Percentiles rank a stretch among this genome's conserved stretches.
These are phyloP conservation scores for Penicillium carneum DNA, from an alignment of 2,329 filamentous ascomycete species.

Conservation along the genomic window DNA sequence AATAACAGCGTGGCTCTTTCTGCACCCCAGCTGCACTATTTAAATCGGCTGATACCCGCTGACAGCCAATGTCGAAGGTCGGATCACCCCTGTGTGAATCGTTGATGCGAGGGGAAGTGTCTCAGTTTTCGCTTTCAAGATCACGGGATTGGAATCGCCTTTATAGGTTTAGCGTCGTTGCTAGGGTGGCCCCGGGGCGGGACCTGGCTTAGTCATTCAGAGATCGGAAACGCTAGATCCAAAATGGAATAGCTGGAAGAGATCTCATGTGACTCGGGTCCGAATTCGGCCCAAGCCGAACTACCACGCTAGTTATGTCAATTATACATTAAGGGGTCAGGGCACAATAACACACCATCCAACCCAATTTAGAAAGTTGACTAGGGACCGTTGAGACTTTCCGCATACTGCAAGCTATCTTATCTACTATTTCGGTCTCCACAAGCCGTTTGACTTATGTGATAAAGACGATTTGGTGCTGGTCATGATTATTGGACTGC, in stretches of 20 bases:
- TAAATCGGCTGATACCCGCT: background rate
- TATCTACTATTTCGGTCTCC: constrained; percentile 26
- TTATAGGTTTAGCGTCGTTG: constrained; percentile 33
- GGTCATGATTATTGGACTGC: constrained; percentile 17
- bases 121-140: constrained; percentile 21
- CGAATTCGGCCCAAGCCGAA: constrained; percentile 22
- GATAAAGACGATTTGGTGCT: constrained; percentile 14
- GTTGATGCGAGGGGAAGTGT: constrained; percentile 28
- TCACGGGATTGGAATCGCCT: constrained; percentile 40
- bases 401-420: constrained; percentile 21
- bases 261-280: constrained; percentile 19
- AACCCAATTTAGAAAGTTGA: background rate
- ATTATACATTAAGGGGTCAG: constrained; percentile 4
- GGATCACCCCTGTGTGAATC: constrained; percentile 14
- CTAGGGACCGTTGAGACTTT: background rate
- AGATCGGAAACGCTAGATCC: constrained; percentile 21
- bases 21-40: constrained; percentile 3
- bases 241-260: constrained; percentile 12
- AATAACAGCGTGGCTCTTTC: constrained; percentile 17
- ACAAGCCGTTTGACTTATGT: constrained; percentile 30
- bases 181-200: background rate
- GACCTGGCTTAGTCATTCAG: constrained; percentile 5
- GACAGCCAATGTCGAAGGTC: background rate
- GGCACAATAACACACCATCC: background rate
- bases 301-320: constrained; percentile 6